Conservation (phyloP, 768 basidiomycete species). For the Hericium coralloides region DNA sequence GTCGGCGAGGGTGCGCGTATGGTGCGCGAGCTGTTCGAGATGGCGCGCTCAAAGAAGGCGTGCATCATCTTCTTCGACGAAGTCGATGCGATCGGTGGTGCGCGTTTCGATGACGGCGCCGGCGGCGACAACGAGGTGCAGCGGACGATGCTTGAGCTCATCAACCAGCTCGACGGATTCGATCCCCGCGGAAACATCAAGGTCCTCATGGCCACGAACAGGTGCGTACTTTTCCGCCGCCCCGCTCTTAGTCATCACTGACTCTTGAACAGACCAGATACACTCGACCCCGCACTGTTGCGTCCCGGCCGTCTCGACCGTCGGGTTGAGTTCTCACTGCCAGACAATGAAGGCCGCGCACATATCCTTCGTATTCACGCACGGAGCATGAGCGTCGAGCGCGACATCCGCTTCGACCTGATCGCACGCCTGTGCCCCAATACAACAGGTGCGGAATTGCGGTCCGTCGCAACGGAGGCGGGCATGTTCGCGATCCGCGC, state of each 20-base stretch:
- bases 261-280: slow-evolving; percentile 70
- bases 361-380: slow-evolving; percentile 97
- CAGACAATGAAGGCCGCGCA: slow-evolving; percentile 92
- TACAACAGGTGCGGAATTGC: slow-evolving; percentile 96
- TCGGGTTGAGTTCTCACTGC: slow-evolving; percentile 92
- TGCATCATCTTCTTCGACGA: slow-evolving; percentile 99
- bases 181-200: slow-evolving; percentile 99
- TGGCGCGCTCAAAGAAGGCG: slow-evolving; percentile 97
- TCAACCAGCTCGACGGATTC: slow-evolving; percentile 98
- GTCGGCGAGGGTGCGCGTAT: slow-evolving; percentile 98
- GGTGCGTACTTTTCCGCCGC: slow-evolving; percentile 37
- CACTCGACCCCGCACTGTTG: slow-evolving; percentile 91
- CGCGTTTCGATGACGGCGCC: slow-evolving; percentile 95
- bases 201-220: slow-evolving; percentile 98
- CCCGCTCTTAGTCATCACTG: neutral
- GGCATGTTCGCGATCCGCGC: slow-evolving; percentile 99
- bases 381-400: slow-evolving; percentile 94
- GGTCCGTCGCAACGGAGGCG: slow-evolving; percentile 95
- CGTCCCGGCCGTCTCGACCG: slow-evolving; percentile 95
- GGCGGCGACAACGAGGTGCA: slow-evolving; percentile 99
- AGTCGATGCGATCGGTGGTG: slow-evolving; percentile 96
- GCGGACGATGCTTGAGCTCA: slow-evolving; percentile 97
- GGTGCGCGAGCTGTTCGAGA: slow-evolving; percentile 98
- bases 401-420: slow-evolving; percentile 95
- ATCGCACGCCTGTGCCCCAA: slow-evolving; percentile 96